phyloP scores from a whole-genome alignment of 805 yeast species.

The Danielia oregonensis region DNA sequence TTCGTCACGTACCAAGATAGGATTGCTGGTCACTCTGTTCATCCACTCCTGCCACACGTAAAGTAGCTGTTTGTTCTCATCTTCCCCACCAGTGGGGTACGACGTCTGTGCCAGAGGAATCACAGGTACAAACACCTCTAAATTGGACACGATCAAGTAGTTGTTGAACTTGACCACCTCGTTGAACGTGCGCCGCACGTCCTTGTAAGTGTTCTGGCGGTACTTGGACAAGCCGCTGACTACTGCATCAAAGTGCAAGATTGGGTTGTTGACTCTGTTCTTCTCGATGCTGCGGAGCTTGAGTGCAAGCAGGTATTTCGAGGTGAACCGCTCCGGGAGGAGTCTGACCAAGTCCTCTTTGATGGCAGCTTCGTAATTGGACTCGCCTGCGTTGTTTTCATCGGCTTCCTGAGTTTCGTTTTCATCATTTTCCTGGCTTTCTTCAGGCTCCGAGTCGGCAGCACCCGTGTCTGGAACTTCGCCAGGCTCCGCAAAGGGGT shows the following conservation, averaged over 20 bases:
- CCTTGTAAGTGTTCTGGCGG: slow-evolving; percentile 65
- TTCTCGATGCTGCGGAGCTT: slow-evolving; percentile 69
- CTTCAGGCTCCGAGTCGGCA: slow-evolving; percentile 11
- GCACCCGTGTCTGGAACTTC: not conserved
- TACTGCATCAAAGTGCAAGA: slow-evolving; percentile 59
- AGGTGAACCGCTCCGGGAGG: slow-evolving; percentile 49
- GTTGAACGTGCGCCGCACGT: slow-evolving; percentile 72
- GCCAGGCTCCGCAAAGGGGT: slow-evolving; percentile 38
- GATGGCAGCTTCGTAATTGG: not conserved
- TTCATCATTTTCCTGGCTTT: slow-evolving; percentile 3
- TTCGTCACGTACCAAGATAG: slow-evolving; percentile 80
- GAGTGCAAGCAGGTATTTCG: slow-evolving; percentile 43
- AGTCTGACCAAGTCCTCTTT: slow-evolving; percentile 41
- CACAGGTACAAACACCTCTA: slow-evolving; percentile 91
- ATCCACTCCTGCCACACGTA: slow-evolving; percentile 81
- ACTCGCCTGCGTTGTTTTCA: not conserved
- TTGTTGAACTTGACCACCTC: slow-evolving; percentile 76
- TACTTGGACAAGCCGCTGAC: slow-evolving; percentile 64
- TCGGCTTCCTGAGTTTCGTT: not conserved
- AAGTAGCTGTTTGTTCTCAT: slow-evolving; percentile 59
- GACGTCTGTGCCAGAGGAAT: slow-evolving; percentile 73
- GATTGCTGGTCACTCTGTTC: slow-evolving; percentile 65
- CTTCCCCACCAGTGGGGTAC: slow-evolving; percentile 81
- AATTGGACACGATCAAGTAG: slow-evolving; percentile 74
- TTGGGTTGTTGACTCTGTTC: slow-evolving; percentile 72